Evolutionary conservation across 75 land plant genomes (phyloP), one percentile per base, ranked within the genome.

Genomic region (Isoetes taiwanensis): DNA sequence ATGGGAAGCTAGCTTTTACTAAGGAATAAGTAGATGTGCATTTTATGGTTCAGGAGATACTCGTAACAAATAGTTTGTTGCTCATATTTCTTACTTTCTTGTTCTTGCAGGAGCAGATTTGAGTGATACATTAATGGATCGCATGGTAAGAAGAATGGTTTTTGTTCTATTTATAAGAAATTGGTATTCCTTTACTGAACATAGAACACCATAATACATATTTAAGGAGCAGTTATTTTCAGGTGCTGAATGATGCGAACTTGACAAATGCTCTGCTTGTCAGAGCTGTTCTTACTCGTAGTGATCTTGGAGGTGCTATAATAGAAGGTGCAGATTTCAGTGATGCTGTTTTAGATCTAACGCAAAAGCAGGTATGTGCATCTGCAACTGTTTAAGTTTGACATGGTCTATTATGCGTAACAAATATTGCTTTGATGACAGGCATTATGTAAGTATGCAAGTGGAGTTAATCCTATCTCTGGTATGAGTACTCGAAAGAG

Each of bases 391-490:
- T n/a, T n/a, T n/a, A n/a, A n/a, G n/a, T n/a, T n/a, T n/a, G n/a
- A 37, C 14, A 38, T 11, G 35, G 24, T 12, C 11, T 56, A 41
- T 21, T 8, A 37, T 37, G 14, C 9, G 46, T 43, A 20, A 25
- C 19, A 43, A 9, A 43, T 20, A 27, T 40, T 6, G 17, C 1
- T 21, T 21, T 54, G 40, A 32, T 54, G 71, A 43, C 63, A 88
- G 96, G 90, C 99, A 2, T 74, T 94, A 23, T 94, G 99, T 79
- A 94, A 94, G 62, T 94, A 94, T 76, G 99, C 99, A 20, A 89
- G 60, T 66, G 99, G 99, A 8, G 80, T 77, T 14, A 94, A 94
- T 65, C 86, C 99, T 3, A 43, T 72, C 14, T 88, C 98, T 25
- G 96, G 99, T 19, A 93, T 88, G 41, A 78, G 78, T 65, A 94